A percentile compares a stretch with the other conserved stretches of the same genome.
phyloP scores from a whole-genome alignment of 2,329 filamentous ascomycete species.

The Bipolaris oryzae region DNA sequence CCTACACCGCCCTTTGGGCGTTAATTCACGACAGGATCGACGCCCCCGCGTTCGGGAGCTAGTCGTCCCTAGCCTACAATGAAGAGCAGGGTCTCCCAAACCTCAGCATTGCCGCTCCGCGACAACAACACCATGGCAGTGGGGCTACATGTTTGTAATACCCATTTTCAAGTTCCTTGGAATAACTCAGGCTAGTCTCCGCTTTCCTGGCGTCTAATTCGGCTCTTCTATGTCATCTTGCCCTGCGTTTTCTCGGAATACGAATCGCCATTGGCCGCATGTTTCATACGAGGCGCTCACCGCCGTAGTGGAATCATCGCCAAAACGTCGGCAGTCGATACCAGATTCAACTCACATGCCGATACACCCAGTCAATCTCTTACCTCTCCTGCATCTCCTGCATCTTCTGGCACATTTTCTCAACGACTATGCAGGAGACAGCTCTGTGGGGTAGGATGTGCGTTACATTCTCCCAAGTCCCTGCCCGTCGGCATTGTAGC shows the following conservation, averaged over 20 bases:
- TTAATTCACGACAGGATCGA: conserved; percentile 11
- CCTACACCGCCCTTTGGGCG: conserved; percentile 25
- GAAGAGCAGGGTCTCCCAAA: conserved; percentile 14
- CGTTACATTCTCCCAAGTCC: conserved; percentile 11
- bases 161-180: conserved; percentile 9
- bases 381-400: background rate
- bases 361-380: background rate
- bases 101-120: background rate
- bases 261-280: conserved; percentile 6
- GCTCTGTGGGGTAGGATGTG: conserved; percentile 9
- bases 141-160: conserved; percentile 6
- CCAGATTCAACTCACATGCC: conserved; percentile 7
- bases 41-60: conserved; percentile 16
- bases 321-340: conserved; percentile 6
- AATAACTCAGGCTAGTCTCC: conserved; percentile 8
- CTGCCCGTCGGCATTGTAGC: conserved; percentile 1
- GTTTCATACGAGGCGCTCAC: conserved; percentile 19
- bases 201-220: background rate
- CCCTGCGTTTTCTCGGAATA: background rate
- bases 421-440: background rate
- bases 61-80: conserved; percentile 12
- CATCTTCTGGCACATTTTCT: conserved; percentile 1
- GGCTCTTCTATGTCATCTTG: conserved; percentile 7
- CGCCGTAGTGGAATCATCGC: conserved; percentile 5
- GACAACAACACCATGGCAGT: conserved; percentile 8